These are phyloP conservation scores for Triticum urartu DNA, from an alignment of 176 grass and related monocot species.

Conservation along the genomic window DNA sequence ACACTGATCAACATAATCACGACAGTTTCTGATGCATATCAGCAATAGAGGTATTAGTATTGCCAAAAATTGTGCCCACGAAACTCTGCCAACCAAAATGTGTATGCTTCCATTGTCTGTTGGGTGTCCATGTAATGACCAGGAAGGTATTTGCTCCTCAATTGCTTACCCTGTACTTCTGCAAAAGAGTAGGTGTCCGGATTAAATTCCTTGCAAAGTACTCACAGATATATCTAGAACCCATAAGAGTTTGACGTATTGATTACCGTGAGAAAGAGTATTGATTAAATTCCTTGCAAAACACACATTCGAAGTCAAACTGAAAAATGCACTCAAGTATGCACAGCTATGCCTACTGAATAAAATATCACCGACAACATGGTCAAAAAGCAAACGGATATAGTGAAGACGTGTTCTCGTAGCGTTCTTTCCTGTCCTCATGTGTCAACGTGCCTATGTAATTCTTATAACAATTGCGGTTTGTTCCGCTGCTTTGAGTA, in stretches of 20 bases:
- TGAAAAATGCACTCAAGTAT: not conserved
- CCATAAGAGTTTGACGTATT: not conserved
- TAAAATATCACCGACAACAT: not conserved
- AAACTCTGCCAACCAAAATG: not conserved
- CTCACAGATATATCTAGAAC: not conserved
- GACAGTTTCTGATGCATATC: not conserved
- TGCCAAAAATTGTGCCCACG: not conserved
- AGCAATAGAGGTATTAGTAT: not conserved
- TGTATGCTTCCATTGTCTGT: not conserved
- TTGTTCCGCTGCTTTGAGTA: too few species aligned
- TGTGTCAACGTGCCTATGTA: too few species aligned
- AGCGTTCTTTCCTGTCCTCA: too few species aligned
- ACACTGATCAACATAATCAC: not conserved
- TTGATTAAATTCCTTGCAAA: not conserved
- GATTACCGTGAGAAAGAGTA: not conserved
- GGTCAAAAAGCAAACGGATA: too few species aligned
- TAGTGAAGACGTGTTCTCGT: too few species aligned
- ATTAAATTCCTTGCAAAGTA: not conserved
- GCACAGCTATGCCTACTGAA: not conserved
- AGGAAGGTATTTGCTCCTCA: constrained; percentile 5
- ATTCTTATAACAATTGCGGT: too few species aligned
- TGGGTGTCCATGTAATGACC: not conserved
- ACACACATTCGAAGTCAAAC: not conserved
- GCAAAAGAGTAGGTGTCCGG: not conserved
- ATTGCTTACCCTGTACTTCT: constrained; percentile 11